These are phyloP conservation scores for Pisolithus microcarpus DNA, from an alignment of 768 basidiomycete genomes.

Conservation along the genomic window DNA sequence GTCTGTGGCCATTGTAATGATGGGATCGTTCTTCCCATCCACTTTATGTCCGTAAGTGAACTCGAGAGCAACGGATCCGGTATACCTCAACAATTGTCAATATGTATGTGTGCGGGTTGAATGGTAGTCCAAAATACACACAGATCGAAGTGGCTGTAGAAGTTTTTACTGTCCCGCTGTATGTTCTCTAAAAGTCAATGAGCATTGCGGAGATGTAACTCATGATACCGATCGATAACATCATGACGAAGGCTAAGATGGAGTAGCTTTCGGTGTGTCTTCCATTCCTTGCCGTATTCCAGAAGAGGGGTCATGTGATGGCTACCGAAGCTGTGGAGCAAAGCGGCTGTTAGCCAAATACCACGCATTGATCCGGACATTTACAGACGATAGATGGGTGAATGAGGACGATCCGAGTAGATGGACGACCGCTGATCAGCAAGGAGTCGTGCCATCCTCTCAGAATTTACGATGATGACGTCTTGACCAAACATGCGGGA, in stretches of 20 bases:
- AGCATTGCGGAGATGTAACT: slow-evolving; percentile 2
- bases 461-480: slow-evolving; percentile 5
- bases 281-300: slow-evolving; percentile 13
- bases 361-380: not conserved
- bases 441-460: slow-evolving; percentile 1
- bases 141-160: slow-evolving; percentile 1
- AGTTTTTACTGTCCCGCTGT: not conserved
- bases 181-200: not conserved
- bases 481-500: not conserved
- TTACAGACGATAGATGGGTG: not conserved
- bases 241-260: slow-evolving; percentile 7
- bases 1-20: slow-evolving; percentile 13
- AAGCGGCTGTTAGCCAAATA: too few species aligned
- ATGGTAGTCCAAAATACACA: not conserved
- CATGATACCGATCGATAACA: slow-evolving; percentile 3
- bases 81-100: too few species aligned
- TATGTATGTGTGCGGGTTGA: too few species aligned
- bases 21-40: slow-evolving; percentile 14
- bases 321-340: slow-evolving; percentile 4
- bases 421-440: slow-evolving; percentile 4
- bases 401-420: not conserved
- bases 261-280: slow-evolving; percentile 10
- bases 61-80: slow-evolving; percentile 8
- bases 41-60: slow-evolving; percentile 22
- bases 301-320: slow-evolving; percentile 6